Evolutionary conservation across 2,329 filamentous ascomycete species (phyloP).

Genomic region (Stemphylium beticola): DNA sequence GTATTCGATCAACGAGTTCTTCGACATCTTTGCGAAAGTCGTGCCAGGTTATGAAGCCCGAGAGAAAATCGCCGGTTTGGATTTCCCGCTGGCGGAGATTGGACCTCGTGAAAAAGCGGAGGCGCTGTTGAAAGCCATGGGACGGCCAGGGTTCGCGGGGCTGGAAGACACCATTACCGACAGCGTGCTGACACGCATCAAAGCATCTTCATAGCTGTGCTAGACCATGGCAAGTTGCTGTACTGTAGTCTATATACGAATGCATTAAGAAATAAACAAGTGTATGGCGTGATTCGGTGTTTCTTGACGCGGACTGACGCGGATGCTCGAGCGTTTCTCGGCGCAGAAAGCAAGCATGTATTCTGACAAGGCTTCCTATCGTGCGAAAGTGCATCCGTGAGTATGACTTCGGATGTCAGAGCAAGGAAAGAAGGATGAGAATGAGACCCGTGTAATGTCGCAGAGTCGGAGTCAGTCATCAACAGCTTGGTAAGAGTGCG

Average conservation of each 20-base stretch:
- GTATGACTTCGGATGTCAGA: too few relatives aligned
- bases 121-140: conserved; percentile 10
- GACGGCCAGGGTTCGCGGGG: conserved; percentile 6
- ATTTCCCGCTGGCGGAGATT: conserved; percentile 15
- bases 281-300: neutral
- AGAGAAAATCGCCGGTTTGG: conserved; percentile 12
- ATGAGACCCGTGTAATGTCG: too few relatives aligned
- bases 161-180: conserved; percentile 13
- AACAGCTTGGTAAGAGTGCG: too few relatives aligned
- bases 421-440: too few relatives aligned
- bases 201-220: conserved; percentile 2
- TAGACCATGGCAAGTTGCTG: neutral
- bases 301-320: too few relatives aligned
- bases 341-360: too few relatives aligned
- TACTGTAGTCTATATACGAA: neutral
- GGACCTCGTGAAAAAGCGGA: conserved; percentile 9
- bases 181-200: conserved; percentile 10
- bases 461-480: too few relatives aligned
- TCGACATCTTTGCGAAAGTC: conserved; percentile 11
- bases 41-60: conserved; percentile 3
- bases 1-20: conserved; percentile 18
- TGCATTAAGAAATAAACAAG: neutral
- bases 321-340: too few relatives aligned
- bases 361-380: too few relatives aligned
- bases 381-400: too few relatives aligned